phyloP scores from a whole-genome alignment of 2,329 filamentous ascomycete genomes.

The Xylogone sp. region DNA sequence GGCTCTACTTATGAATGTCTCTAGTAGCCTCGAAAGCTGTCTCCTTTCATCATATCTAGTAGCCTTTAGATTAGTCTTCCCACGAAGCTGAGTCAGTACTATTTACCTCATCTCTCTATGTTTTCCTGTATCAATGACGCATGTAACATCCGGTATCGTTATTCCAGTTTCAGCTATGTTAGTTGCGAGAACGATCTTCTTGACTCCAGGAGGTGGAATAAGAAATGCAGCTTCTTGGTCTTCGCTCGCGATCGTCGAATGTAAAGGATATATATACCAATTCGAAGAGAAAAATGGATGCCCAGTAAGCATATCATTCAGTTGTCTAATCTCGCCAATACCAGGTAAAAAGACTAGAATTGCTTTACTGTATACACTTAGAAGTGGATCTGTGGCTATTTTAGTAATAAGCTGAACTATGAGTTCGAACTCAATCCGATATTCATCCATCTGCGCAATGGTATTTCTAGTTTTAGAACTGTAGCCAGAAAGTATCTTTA shows the following conservation, averaged over 20 bases:
- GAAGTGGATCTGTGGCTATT: conserved; percentile 66
- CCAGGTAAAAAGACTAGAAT: conserved; percentile 94
- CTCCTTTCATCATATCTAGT: conserved; percentile 76
- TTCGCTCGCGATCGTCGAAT: conserved; percentile 92
- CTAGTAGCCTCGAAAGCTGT: conserved; percentile 84
- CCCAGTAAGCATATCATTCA: conserved; percentile 81
- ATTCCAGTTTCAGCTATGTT: conserved; percentile 99
- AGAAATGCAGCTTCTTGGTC: conserved; percentile 94
- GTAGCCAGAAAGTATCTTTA: conserved; percentile 67
- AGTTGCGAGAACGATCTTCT: conserved; percentile 94
- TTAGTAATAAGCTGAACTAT: conserved; percentile 74
- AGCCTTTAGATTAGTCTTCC: background rate
- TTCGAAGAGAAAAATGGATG: conserved; percentile 70
- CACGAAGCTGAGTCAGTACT: background rate
- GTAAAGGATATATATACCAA: conserved; percentile 86
- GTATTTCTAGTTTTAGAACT: conserved; percentile 72
- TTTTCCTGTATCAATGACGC: conserved; percentile 93
- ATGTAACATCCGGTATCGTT: conserved; percentile 96
- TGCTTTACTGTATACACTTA: conserved; percentile 76
- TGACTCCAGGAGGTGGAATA: conserved; percentile 72
- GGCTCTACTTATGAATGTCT: conserved; percentile 91
- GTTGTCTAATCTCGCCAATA: conserved; percentile 83
- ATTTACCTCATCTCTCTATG: conserved; percentile 82
- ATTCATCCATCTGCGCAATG: conserved; percentile 79
- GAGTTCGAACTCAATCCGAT: conserved; percentile 84